Conservation (phyloP, 805 yeast genomes). For the Myxozyma melibiosi region DNA sequence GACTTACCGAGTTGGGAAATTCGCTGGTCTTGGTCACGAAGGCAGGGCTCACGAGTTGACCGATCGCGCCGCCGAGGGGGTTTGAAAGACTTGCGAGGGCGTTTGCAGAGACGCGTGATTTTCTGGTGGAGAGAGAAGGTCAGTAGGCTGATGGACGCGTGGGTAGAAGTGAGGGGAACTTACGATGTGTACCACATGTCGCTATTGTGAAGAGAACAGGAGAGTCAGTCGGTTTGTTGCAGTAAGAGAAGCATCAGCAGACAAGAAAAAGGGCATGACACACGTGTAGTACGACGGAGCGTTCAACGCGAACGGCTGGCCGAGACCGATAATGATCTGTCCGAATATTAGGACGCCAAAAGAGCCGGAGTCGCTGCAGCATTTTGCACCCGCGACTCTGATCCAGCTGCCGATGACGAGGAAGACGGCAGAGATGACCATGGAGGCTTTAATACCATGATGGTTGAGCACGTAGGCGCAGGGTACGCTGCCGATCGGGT, state of each 20-base stretch:
- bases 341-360: constrained; percentile 42
- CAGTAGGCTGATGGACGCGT: neutral
- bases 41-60: constrained; percentile 42
- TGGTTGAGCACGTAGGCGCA: constrained; percentile 37
- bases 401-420: constrained; percentile 40
- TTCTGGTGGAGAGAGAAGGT: neutral
- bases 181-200: constrained; percentile 42
- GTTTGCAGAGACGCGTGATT: constrained; percentile 43
- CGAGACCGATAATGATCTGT: constrained; percentile 43
- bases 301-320: constrained; percentile 42
- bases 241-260: neutral
- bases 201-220: too few relatives aligned
- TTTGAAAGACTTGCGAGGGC: constrained; percentile 42
- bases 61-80: constrained; percentile 43
- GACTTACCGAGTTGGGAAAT: constrained; percentile 32
- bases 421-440: constrained; percentile 35
- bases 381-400: constrained; percentile 39
- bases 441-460: constrained; percentile 35
- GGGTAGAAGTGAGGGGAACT: neutral
- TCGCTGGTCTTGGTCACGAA: constrained; percentile 36
- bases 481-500: constrained; percentile 36
- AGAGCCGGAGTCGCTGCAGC: constrained; percentile 23
- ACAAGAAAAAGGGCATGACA: neutral
- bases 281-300: constrained; percentile 40
- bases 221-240: too few relatives aligned